Percentiles rank a stretch among this genome's conserved stretches.
Conservation (phyloP, 768 basidiomycete species). For the Austroboletus festivus region DNA sequence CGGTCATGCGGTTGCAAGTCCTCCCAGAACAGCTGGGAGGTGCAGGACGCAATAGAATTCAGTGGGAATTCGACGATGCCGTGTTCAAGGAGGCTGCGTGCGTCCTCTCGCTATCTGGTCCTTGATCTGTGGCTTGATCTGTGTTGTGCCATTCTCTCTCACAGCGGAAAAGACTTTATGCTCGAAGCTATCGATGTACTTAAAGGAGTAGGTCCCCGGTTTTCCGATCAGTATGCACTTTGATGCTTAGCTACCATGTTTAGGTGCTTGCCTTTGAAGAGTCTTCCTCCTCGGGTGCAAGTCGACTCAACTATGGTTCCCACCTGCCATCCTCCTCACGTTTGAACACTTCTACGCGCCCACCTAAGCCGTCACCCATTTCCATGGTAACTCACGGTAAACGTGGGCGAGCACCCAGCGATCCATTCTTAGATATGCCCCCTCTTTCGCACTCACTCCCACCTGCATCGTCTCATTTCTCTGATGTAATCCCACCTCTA, state of each 20-base stretch:
- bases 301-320: slow-evolving; percentile 30
- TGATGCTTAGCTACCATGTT: slow-evolving; percentile 3
- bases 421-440: slow-evolving; percentile 77
- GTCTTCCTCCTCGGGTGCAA: slow-evolving; percentile 34
- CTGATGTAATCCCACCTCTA: slow-evolving; percentile 27
- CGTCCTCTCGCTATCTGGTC: slow-evolving; percentile 37
- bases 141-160: slow-evolving; percentile 17
- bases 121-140: slow-evolving; percentile 11
- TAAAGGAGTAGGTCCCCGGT: slow-evolving; percentile 67
- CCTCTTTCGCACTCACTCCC: slow-evolving; percentile 52
- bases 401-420: slow-evolving; percentile 71
- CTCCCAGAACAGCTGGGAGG: slow-evolving; percentile 80
- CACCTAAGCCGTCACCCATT: slow-evolving; percentile 39
- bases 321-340: slow-evolving; percentile 43
- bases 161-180: slow-evolving; percentile 92
- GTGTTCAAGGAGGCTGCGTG: slow-evolving; percentile 93
- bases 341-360: slow-evolving; percentile 36
- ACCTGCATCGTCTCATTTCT: slow-evolving; percentile 51
- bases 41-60: slow-evolving; percentile 65
- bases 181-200: slow-evolving; percentile 84
- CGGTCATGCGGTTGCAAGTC: slow-evolving; percentile 74
- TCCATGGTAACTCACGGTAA: slow-evolving; percentile 49
- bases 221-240: slow-evolving; percentile 8
- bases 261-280: slow-evolving; percentile 78
- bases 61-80: slow-evolving; percentile 93